Evolutionary conservation across 2,329 filamentous ascomycete genomes (phyloP).

Genomic region (Aspergillus fumigatiaffinis): DNA sequence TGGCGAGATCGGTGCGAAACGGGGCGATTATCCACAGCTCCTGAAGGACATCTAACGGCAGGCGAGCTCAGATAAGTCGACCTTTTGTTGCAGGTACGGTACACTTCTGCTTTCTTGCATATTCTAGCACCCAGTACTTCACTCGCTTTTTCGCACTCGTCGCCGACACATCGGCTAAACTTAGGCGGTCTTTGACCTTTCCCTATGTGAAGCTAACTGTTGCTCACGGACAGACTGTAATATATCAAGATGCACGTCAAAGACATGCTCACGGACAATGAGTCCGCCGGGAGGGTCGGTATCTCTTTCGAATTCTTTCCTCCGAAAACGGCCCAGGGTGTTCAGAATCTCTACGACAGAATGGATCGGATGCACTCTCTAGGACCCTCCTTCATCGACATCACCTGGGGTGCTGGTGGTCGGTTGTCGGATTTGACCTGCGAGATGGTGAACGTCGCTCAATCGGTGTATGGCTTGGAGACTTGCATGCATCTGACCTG

Average conservation of each 20-base stretch:
- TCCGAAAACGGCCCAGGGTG: slow-evolving; percentile 82
- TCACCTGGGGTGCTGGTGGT: slow-evolving; percentile 97
- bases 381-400: slow-evolving; percentile 93
- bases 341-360: slow-evolving; percentile 98
- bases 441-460: slow-evolving; percentile 95
- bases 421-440: slow-evolving; percentile 86
- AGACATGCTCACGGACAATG: slow-evolving; percentile 80
- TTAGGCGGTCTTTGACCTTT: not conserved
- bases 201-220: not conserved
- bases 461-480: slow-evolving; percentile 91
- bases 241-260: slow-evolving; percentile 81
- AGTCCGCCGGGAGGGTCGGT: slow-evolving; percentile 73
- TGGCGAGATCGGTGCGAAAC: slow-evolving; percentile 8
- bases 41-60: not conserved
- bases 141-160: not conserved
- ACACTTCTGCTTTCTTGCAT: not conserved
- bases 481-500: slow-evolving; percentile 99
- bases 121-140: not conserved
- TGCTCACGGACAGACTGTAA: slow-evolving; percentile 5
- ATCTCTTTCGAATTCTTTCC: slow-evolving; percentile 99
- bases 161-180: not conserved
- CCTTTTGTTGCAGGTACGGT: not conserved
- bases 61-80: not conserved
- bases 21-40: not conserved
- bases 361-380: slow-evolving; percentile 98